These are phyloP conservation scores for Dendrothele bispora DNA, from an alignment of 768 basidiomycete species.

Conservation along the genomic window DNA sequence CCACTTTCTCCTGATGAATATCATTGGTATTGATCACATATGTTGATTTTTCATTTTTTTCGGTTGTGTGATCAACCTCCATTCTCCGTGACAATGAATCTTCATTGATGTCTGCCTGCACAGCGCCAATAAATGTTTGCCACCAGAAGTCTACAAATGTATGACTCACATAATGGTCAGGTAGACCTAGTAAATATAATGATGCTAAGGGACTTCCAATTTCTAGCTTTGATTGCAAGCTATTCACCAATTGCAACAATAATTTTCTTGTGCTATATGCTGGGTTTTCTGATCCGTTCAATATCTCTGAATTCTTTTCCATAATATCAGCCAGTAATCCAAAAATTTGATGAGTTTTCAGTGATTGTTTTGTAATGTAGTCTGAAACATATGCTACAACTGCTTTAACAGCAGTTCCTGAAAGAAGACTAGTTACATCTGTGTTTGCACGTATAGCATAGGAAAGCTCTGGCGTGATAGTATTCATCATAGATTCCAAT, in stretches of 20 bases:
- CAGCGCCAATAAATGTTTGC: constrained; percentile 10
- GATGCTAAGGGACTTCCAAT: constrained; percentile 17
- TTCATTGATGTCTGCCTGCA: background rate
- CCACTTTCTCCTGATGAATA: no score
- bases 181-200: constrained; percentile 3
- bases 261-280: constrained; percentile 10
- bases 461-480: background rate
- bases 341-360: constrained; percentile 25
- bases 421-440: constrained; percentile 22
- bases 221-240: constrained; percentile 13
- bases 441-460: constrained; percentile 8
- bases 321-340: constrained; percentile 14
- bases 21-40: no score
- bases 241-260: constrained; percentile 20
- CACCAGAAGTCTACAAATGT: constrained; percentile 15
- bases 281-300: constrained; percentile 6
- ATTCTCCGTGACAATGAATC: background rate
- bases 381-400: constrained; percentile 26
- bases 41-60: background rate
- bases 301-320: background rate
- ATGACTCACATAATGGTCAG: constrained; percentile 20
- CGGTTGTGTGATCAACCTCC: background rate
- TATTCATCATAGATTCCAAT: constrained; percentile 17
- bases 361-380: constrained; percentile 24
- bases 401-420: constrained; percentile 24